These are phyloP conservation scores for Colletotrichum tanaceti DNA, from an alignment of 2,329 filamentous ascomycete genomes.

Conservation along the genomic window DNA sequence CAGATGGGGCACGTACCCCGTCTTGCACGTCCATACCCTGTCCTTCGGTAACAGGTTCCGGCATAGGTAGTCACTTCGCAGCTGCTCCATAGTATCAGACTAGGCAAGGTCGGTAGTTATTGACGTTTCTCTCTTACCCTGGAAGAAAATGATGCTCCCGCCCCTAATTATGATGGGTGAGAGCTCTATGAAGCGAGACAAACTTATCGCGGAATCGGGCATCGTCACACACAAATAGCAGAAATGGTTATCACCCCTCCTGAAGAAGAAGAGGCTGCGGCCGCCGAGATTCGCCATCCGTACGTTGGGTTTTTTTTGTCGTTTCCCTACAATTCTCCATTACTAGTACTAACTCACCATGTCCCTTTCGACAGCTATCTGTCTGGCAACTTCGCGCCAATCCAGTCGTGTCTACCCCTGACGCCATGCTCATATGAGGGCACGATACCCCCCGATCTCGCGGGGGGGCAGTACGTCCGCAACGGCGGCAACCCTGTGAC, in stretches of 20 bases:
- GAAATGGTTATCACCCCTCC: background rate
- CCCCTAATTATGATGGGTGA: background rate
- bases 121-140: background rate
- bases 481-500: conserved; percentile 77
- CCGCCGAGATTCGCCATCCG: conserved; percentile 22
- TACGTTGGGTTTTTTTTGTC: conserved; percentile 5
- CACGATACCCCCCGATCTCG: conserved; percentile 71
- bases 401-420: conserved; percentile 65
- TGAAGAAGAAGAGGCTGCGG: background rate
- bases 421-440: conserved; percentile 69
- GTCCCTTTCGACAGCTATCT: conserved; percentile 57
- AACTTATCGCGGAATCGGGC: background rate
- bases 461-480: conserved; percentile 76
- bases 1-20: conserved; percentile 6
- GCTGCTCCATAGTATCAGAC: background rate
- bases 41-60: background rate
- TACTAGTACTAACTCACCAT: background rate
- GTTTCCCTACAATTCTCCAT: background rate
- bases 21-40: too few species aligned
- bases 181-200: conserved; percentile 11
- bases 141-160: background rate
- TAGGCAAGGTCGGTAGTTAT: conserved; percentile 2
- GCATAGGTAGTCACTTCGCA: background rate
- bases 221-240: background rate
- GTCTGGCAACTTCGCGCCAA: conserved; percentile 76